A percentile compares a stretch with the other conserved stretches of the same genome.
Conservation (phyloP, 805 yeast genomes). For the Cyberlindnera bimundalis region DNA sequence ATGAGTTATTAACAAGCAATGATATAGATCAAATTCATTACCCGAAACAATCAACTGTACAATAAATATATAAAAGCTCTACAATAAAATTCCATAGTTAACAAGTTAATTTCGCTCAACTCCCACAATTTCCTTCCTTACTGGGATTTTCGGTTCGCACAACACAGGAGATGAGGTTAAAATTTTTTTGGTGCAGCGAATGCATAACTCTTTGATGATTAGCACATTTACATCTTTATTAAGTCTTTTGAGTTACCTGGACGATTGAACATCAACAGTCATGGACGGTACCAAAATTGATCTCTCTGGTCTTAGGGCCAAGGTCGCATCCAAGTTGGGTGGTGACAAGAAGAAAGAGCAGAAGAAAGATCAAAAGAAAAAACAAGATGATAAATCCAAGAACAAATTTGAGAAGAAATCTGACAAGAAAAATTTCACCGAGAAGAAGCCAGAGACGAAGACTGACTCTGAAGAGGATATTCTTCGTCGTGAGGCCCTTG, state of each 20-base stretch:
- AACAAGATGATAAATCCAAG: conserved; percentile 4
- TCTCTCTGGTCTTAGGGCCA: conserved; percentile 57
- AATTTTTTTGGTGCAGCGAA: conserved; percentile 11
- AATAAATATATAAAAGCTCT: background rate
- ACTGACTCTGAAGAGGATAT: conserved; percentile 5
- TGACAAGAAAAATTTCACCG: background rate
- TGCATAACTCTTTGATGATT: background rate
- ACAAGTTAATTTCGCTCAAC: too few species aligned
- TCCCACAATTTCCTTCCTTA: too few species aligned
- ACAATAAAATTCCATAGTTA: too few species aligned
- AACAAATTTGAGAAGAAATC: conserved; percentile 22
- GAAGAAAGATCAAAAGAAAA: conserved; percentile 16
- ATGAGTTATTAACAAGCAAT: too few species aligned
- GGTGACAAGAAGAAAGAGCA: conserved; percentile 23
- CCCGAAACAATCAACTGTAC: too few species aligned
- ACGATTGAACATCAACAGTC: background rate
- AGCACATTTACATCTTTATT: too few species aligned
- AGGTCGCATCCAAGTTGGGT: conserved; percentile 51
- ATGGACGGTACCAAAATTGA: conserved; percentile 30
- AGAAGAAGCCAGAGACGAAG: background rate
- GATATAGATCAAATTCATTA: too few species aligned
- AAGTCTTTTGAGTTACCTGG: too few species aligned
- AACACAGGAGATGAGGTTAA: conserved; percentile 19
- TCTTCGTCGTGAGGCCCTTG: conserved; percentile 69
- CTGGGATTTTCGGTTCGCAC: conserved; percentile 13